These are phyloP conservation scores for Nevesoporus exiguus DNA, from an alignment of 768 basidiomycete genomes.

Conservation along the genomic window DNA sequence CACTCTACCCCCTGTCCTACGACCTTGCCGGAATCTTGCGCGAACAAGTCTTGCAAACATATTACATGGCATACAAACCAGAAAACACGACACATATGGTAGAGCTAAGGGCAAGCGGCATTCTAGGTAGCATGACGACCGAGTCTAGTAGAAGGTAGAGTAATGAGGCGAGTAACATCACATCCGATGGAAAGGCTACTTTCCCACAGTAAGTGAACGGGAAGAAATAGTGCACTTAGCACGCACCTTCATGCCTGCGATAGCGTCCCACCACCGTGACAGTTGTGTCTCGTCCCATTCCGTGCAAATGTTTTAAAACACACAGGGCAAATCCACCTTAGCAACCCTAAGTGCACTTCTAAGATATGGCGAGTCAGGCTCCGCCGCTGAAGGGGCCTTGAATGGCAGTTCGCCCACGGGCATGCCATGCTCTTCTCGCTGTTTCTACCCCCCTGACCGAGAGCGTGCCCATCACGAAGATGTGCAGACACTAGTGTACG, in stretches of 20 bases:
- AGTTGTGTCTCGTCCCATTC: neutral
- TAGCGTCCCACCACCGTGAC: neutral
- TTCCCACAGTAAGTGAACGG: too few species aligned
- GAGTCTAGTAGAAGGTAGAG: too few species aligned
- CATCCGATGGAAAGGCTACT: too few species aligned
- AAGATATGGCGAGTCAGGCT: neutral
- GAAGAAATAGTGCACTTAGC: too few species aligned
- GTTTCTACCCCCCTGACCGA: neutral
- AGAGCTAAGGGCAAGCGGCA: too few species aligned
- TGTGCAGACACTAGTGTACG: neutral
- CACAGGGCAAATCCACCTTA: slow-evolving; percentile 6
- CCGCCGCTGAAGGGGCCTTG: neutral
- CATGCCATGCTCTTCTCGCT: neutral
- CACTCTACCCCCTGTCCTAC: too few species aligned
- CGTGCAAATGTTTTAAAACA: neutral
- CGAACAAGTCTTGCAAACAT: too few species aligned
- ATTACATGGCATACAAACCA: too few species aligned
- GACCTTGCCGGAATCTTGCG: too few species aligned
- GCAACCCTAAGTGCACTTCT: neutral
- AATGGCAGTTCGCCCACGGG: neutral
- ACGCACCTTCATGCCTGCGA: neutral
- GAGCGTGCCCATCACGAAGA: neutral
- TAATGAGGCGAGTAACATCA: too few species aligned
- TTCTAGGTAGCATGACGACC: too few species aligned
- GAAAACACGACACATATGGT: too few species aligned